These are phyloP conservation scores for Pseudogymnoascus sp. DNA, from an alignment of 2,329 filamentous ascomycete species.

Conservation along the genomic window DNA sequence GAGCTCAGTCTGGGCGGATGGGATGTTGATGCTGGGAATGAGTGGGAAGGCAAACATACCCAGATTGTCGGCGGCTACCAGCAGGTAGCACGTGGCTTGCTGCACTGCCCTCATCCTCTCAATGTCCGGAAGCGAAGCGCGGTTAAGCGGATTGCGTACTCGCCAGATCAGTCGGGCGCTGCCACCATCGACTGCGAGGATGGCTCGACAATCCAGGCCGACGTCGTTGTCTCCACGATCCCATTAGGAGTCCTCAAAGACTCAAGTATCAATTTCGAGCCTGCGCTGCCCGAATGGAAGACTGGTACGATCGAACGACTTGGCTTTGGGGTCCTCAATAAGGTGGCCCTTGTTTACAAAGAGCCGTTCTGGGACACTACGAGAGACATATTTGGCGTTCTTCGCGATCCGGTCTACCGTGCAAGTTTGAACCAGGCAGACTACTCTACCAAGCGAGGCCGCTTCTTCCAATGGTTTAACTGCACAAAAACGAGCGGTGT, in stretches of 20 bases:
- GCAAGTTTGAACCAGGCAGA: slow-evolving; percentile 71
- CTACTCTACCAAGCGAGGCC: slow-evolving; percentile 71
- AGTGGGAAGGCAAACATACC: slow-evolving; percentile 91
- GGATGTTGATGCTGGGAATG: slow-evolving; percentile 96
- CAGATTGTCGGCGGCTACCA: slow-evolving; percentile 93
- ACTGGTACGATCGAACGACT: slow-evolving; percentile 69
- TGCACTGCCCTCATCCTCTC: slow-evolving; percentile 67
- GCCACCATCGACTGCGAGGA: slow-evolving; percentile 68
- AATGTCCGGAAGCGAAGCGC: slow-evolving; percentile 67
- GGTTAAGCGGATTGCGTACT: slow-evolving; percentile 65
- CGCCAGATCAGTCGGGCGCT: slow-evolving; percentile 41
- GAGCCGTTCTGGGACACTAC: slow-evolving; percentile 83
- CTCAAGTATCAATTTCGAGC: slow-evolving; percentile 75
- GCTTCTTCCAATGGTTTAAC: slow-evolving; percentile 98
- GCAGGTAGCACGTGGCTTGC: slow-evolving; percentile 79
- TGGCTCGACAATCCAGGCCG: slow-evolving; percentile 70
- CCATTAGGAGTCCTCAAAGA: slow-evolving; percentile 88
- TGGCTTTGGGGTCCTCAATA: slow-evolving; percentile 91
- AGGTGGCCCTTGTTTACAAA: slow-evolving; percentile 85
- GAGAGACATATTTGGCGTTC: slow-evolving; percentile 86
- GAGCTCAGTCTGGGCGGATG: slow-evolving; percentile 83
- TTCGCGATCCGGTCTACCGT: slow-evolving; percentile 64
- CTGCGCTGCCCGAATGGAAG: slow-evolving; percentile 84
- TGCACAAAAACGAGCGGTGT: slow-evolving; percentile 82
- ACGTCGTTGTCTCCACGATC: slow-evolving; percentile 82